Base-by-base conservation (phyloP, 2,329 filamentous ascomycete species). In the Neopestalotiopsis sp. region DNA sequence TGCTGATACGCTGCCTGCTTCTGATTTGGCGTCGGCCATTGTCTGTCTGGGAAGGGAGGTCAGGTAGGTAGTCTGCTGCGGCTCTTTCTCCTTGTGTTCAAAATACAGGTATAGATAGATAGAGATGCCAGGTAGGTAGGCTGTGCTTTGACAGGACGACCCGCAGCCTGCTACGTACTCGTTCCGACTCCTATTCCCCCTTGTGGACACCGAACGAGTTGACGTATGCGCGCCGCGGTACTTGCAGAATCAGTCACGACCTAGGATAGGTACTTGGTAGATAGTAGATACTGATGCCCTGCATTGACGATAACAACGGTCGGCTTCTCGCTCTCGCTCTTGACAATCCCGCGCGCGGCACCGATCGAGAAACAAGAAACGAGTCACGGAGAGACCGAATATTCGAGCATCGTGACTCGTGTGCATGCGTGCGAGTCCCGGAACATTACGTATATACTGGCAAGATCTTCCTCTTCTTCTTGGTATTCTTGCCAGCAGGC, bases 21-120 rank as follows among this genome's bases (percentile, higher is more conserved):
- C 59, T 62, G 59, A 13, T 34, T 62, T 62, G 59, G 32, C 12
- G 9, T 34, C 59, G 32, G 32, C 59, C 57, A 59, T 59, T 20
- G 24, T 59, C 28, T 38, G 34, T 59, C 57, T 30, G 13, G 57
- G 6, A 9, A 6, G n/a, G 17, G 20, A n/a, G 17, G 17, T 17
- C n/a, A n/a, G 45, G 45, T 52, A 52, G 45, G 20, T 17, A 52
- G 4, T 52, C 45, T 20, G 7, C 20, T 7, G 4, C 17, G 45
- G 17, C 45, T 52, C 9, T 38, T 28, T 38, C 34, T 38, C 34
- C 34, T 38, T 10, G 34, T 38, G 34, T 38, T 10, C 34, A 38
- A 38, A 14, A 9, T 56, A 14, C 49, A n/a, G 12, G 49, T 17
- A 28, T 3, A 28, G 24, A 28, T 28, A 28, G 34, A 38, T 38